Percentiles rank a stretch among this genome's conserved stretches.
Conservation (phyloP, 371 early-diverging fungal species). For the Catenaria anguillulae region DNA sequence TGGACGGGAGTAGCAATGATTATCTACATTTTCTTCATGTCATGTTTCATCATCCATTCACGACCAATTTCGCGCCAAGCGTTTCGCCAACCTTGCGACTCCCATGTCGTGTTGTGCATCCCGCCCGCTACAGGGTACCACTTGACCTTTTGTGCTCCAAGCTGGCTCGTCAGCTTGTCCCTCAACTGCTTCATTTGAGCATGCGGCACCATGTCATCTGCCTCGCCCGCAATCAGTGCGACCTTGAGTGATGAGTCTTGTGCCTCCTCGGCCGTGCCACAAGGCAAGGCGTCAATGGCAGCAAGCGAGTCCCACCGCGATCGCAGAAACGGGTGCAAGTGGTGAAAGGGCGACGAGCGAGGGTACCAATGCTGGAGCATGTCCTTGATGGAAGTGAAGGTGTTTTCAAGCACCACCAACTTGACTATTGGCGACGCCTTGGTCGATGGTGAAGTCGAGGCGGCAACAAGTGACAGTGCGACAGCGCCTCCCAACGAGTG, state of each 20-base stretch:
- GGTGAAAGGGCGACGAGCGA: slow-evolving; percentile 25
- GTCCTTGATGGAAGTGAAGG: slow-evolving; percentile 23
- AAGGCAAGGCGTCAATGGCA: not conserved
- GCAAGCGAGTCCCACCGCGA: slow-evolving; percentile 20
- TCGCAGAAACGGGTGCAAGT: slow-evolving; percentile 22
- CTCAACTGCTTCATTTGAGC: not conserved
- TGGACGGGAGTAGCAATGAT: too few species aligned
- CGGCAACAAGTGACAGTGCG: slow-evolving; percentile 11
- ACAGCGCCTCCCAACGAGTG: slow-evolving; percentile 28
- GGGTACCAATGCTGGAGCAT: slow-evolving; percentile 27
- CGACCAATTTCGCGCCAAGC: not conserved
- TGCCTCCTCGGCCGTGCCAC: not conserved
- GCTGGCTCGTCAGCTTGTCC: not conserved
- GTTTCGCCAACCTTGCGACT: not conserved
- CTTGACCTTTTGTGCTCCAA: not conserved
- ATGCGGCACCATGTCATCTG: not conserved
- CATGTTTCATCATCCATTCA: too few species aligned
- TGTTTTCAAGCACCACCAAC: slow-evolving; percentile 24
- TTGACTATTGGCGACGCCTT: slow-evolving; percentile 8
- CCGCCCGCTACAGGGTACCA: not conserved
- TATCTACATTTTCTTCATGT: too few species aligned
- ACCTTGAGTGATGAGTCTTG: not conserved
- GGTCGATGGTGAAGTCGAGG: too few species aligned
- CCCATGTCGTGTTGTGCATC: not conserved
- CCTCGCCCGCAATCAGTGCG: not conserved